Evolutionary conservation across 495 filamentous ascomycete species (phyloP).

Genomic region (Talaromyces stipitatus): DNA sequence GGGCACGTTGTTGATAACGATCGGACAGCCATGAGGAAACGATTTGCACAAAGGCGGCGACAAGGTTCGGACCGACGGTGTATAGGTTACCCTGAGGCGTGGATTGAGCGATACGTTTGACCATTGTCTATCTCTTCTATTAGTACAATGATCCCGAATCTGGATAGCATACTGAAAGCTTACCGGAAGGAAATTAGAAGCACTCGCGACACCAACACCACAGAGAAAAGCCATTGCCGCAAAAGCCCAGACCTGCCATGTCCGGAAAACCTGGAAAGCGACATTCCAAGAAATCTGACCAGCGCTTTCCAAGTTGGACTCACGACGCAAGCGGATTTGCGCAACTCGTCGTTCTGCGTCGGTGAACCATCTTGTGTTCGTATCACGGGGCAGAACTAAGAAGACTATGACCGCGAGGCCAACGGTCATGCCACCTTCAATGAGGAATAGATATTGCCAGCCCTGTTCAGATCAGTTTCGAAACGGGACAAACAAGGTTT

Average conservation of each 20-base stretch:
- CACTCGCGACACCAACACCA: constrained; percentile 1
- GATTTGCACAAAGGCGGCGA: neutral
- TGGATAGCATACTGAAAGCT: no score
- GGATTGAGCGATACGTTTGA: neutral
- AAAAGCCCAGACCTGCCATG: constrained; percentile 4
- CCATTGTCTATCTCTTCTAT: neutral
- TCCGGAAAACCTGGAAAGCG: neutral
- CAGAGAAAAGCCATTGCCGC: neutral
- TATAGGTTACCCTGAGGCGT: neutral
- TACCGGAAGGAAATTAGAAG: constrained; percentile 4
- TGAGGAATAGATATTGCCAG: constrained; percentile 29
- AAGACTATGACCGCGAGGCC: constrained; percentile 31
- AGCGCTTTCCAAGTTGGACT: neutral
- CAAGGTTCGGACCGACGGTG: constrained; percentile 2
- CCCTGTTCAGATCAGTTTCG: constrained; percentile 3
- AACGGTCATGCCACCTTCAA: constrained; percentile 33
- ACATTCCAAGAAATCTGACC: constrained; percentile 1
- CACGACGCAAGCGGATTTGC: constrained; percentile 19
- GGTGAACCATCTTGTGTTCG: constrained; percentile 24
- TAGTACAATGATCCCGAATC: neutral
- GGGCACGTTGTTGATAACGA: constrained; percentile 4
- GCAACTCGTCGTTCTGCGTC: constrained; percentile 27
- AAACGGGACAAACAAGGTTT: neutral
- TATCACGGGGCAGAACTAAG: constrained; percentile 30
- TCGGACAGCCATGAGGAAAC: constrained; percentile 1